A percentile compares a stretch with the other conserved stretches of the same genome.
These are phyloP conservation scores for Suaeda aralocaspica DNA, from an alignment of 148 eudicot genomes.

Conservation along the genomic window DNA sequence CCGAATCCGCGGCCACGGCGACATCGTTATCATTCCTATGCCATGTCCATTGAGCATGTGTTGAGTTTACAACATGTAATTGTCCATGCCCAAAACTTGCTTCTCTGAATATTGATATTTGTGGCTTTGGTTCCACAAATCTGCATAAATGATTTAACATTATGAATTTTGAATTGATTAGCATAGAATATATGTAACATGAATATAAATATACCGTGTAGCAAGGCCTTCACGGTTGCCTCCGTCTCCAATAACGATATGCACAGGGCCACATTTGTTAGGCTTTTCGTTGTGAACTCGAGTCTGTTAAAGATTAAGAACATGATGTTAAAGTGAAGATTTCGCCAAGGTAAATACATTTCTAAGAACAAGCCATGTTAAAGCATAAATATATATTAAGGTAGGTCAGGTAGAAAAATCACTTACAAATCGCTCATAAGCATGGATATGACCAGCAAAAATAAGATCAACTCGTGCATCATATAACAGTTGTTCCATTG, in stretches of 20 bases:
- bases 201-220: background rate
- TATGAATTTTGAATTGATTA: background rate
- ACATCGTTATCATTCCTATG: conserved; percentile 50
- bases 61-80: conserved; percentile 50
- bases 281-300: conserved; percentile 29
- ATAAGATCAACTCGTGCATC: conserved; percentile 54
- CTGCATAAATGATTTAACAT: conserved; percentile 5
- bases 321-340: too few relatives aligned
- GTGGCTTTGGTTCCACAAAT: conserved; percentile 37
- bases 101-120: conserved; percentile 57
- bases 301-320: conserved; percentile 13
- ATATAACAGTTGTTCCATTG: conserved; percentile 60
- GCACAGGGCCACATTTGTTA: conserved; percentile 38
- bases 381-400: too few relatives aligned
- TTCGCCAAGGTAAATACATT: too few relatives aligned
- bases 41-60: conserved; percentile 69
- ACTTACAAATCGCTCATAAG: conserved; percentile 87
- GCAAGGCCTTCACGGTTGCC: conserved; percentile 51
- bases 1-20: conserved; percentile 35
- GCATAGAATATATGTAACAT: background rate
- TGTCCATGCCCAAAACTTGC: conserved; percentile 80
- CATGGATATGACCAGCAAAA: conserved; percentile 76
- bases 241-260: conserved; percentile 43
- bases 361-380: too few relatives aligned
- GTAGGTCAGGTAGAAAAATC: conserved; percentile 7